These are phyloP conservation scores for Lepiota venenata DNA, from an alignment of 768 basidiomycete species.

Conservation along the genomic window DNA sequence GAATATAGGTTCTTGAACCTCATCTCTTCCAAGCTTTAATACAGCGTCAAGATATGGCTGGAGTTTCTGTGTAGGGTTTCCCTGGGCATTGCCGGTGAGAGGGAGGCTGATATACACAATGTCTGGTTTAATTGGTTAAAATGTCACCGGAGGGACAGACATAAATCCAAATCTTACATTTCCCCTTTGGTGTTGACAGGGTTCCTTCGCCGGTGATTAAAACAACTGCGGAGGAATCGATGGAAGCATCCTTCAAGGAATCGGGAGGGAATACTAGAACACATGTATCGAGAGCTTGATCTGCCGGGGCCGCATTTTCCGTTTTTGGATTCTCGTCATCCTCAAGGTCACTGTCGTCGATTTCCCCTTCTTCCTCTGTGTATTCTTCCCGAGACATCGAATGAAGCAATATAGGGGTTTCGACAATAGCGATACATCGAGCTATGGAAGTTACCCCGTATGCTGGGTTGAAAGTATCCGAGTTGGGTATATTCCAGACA, in stretches of 20 bases:
- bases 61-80: slow-evolving; percentile 35
- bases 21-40: slow-evolving; percentile 28
- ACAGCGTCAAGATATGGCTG: slow-evolving; percentile 56
- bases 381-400: slow-evolving; percentile 5
- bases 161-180: slow-evolving; percentile 49
- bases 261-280: slow-evolving; percentile 75
- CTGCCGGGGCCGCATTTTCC: slow-evolving; percentile 20
- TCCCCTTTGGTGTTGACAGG: slow-evolving; percentile 68
- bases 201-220: slow-evolving; percentile 72
- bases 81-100: slow-evolving; percentile 20
- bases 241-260: slow-evolving; percentile 47
- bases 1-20: slow-evolving; percentile 40
- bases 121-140: slow-evolving; percentile 34
- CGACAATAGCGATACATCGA: slow-evolving; percentile 35
- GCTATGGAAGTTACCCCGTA: slow-evolving; percentile 18
- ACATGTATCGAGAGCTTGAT: slow-evolving; percentile 50
- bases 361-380: not conserved
- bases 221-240: slow-evolving; percentile 51
- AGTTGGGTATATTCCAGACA: slow-evolving; percentile 13
- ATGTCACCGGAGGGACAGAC: not conserved
- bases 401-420: slow-evolving; percentile 30
- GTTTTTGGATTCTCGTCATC: slow-evolving; percentile 13
- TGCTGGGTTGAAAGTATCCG: slow-evolving; percentile 7
- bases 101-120: slow-evolving; percentile 59
- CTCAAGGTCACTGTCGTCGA: not conserved